Evolutionary conservation across 2,329 filamentous ascomycete species (phyloP).

Genomic region (Penicillium hordei): DNA sequence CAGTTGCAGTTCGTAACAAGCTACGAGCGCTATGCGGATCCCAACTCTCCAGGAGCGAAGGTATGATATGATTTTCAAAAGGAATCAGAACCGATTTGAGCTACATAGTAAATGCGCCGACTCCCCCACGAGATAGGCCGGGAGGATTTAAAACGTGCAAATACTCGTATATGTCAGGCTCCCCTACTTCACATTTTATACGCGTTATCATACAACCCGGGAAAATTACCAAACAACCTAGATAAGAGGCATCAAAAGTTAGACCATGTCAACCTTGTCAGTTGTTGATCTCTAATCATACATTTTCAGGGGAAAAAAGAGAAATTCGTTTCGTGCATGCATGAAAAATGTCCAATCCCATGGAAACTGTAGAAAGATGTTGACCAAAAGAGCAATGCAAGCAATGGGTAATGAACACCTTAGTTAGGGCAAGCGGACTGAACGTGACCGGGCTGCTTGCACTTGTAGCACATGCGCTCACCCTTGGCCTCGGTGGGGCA

Average conservation of each 20-base stretch:
- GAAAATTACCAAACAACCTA: slow-evolving; percentile 28
- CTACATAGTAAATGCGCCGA: neutral
- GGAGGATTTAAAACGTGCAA: neutral
- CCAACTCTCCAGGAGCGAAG: neutral
- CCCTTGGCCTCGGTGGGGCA: slow-evolving; percentile 87
- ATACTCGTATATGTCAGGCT: slow-evolving; percentile 1
- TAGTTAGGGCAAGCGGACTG: slow-evolving; percentile 92
- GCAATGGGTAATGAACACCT: slow-evolving; percentile 18
- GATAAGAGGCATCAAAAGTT: slow-evolving; percentile 25
- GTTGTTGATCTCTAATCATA: slow-evolving; percentile 15
- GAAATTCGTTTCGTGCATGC: slow-evolving; percentile 18
- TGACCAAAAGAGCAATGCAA: slow-evolving; percentile 29
- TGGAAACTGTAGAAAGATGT: slow-evolving; percentile 16
- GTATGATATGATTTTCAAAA: neutral
- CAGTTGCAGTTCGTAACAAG: slow-evolving; percentile 77
- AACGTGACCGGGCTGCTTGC: slow-evolving; percentile 81
- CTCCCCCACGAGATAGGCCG: neutral
- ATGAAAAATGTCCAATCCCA: slow-evolving; percentile 14
- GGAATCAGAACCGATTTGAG: neutral
- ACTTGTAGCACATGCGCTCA: slow-evolving; percentile 99
- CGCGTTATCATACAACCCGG: slow-evolving; percentile 15
- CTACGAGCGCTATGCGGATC: neutral
- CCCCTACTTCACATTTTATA: slow-evolving; percentile 8
- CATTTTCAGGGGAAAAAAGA: slow-evolving; percentile 15
- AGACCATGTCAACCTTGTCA: slow-evolving; percentile 22